Conservation (phyloP, 2,329 filamentous ascomycete species). For the Pezicula rhizophila region DNA sequence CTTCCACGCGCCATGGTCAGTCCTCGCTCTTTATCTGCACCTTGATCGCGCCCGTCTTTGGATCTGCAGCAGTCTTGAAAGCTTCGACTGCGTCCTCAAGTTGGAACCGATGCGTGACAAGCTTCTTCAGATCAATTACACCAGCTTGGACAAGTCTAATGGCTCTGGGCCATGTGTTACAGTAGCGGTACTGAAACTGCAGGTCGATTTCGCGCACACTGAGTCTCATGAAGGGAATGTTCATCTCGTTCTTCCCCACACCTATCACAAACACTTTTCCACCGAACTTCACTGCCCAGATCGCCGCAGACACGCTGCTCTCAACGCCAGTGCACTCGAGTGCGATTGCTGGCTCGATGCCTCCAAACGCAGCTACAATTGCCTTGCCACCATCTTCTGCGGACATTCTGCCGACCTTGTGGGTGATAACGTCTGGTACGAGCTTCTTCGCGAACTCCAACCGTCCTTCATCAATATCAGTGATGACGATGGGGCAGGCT, state of each 20-base stretch:
- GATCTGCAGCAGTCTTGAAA: conserved; percentile 81
- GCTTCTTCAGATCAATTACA: conserved; percentile 70
- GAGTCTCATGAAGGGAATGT: conserved; percentile 88
- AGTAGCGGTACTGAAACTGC: conserved; percentile 94
- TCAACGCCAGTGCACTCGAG: conserved; percentile 96
- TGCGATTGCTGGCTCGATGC: conserved; percentile 72
- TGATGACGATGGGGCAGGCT: conserved; percentile 85
- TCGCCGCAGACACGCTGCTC: conserved; percentile 76
- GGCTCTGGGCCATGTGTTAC: conserved; percentile 91
- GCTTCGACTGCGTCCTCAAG: conserved; percentile 85
- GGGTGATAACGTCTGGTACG: conserved; percentile 71
- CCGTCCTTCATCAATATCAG: conserved; percentile 85
- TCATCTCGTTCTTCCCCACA: conserved; percentile 92
- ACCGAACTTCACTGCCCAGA: conserved; percentile 89
- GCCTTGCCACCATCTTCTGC: conserved; percentile 66
- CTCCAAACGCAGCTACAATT: conserved; percentile 66
- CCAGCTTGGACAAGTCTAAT: conserved; percentile 83
- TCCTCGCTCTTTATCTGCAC: conserved; percentile 76
- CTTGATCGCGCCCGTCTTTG: conserved; percentile 94
- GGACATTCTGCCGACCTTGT: conserved; percentile 63
- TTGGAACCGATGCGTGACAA: conserved; percentile 83
- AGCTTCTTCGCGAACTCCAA: conserved; percentile 80
- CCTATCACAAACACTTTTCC: conserved; percentile 97
- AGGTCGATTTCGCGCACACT: conserved; percentile 89
- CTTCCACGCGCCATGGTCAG: conserved; percentile 5